A percentile compares a stretch with the other conserved stretches of the same genome.
These are phyloP conservation scores for Cucumis sativus DNA, from an alignment of 306 rosid genomes.

Conservation along the genomic window DNA sequence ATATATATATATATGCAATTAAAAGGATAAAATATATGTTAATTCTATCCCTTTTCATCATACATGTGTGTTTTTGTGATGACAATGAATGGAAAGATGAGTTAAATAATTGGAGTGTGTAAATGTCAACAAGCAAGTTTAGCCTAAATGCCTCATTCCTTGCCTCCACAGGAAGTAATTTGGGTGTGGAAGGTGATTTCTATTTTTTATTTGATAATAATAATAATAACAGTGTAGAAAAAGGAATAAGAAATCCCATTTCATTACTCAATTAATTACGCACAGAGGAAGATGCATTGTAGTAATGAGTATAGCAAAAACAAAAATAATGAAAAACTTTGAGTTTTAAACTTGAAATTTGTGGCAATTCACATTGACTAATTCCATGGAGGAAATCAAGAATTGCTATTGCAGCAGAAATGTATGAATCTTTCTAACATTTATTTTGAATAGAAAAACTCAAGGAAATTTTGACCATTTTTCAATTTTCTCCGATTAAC, in stretches of 20 bases:
- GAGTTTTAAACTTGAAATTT: neutral
- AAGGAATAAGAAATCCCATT: neutral
- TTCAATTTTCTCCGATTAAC: neutral
- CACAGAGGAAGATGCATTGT: neutral
- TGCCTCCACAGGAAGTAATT: slow-evolving; percentile 8
- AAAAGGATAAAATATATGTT: no score
- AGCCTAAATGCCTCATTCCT: neutral
- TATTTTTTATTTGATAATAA: neutral
- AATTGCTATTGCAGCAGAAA: neutral
- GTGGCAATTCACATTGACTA: neutral
- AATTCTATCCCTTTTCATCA: neutral
- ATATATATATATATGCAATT: no score
- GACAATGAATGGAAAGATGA: neutral
- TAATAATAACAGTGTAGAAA: neutral
- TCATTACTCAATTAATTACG: neutral
- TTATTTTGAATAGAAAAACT: neutral
- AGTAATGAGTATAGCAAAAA: neutral
- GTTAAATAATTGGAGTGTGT: neutral
- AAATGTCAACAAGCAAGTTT: neutral
- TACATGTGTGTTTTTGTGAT: neutral
- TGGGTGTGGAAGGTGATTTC: neutral
- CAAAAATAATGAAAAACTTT: neutral
- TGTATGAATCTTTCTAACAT: neutral
- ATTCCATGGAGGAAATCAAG: neutral
- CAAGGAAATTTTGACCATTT: neutral